Base-by-base conservation (phyloP, 2,329 filamentous ascomycete genomes). In the Beauveria caledonica region DNA sequence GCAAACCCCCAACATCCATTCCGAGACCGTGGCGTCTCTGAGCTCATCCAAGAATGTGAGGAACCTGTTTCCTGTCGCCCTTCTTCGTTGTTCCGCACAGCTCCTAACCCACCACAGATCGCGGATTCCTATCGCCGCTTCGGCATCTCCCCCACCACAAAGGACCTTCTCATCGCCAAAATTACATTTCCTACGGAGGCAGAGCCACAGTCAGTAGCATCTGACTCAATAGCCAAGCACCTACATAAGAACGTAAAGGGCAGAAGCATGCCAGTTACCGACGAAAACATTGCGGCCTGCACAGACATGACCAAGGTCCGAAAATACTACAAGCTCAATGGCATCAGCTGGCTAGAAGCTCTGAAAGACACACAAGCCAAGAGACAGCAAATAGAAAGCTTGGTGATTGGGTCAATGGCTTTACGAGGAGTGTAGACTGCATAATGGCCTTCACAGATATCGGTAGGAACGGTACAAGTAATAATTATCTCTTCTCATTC, bases 101-200 rank as follows among this genome's bases (percentile, higher is more conserved):
- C 19, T 51, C 19, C n/a, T 54, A 55, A 50, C 62, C 3, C 21
- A 10, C 15, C 10, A 48, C 56, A 95, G 91, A 97, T 99, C 69
- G 84, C 91, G 56, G 92, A 97, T 67, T 87, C 92, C 0, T 97
- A 97, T 74, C 87, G 90, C 36, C 87, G 88, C 58, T 96, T 94
- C 69, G 94, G 94, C 52, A 86, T 97, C 61, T 78, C 83, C 0
- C 84, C 90, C 13, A 76, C 79, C 11, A 94, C 88, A 2, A 86
- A 80, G 49, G 74, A 86, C 66, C 74, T 99, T n/a, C 76, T 97
- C 3, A 86, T 90, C 7, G 80, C 97, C 68, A 97, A 97, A 71
- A 80, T 97, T 25, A 81, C 86, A 10, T 78, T 80, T 17, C 77
- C 78, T 0, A 73, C 77, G 51, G 68, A 69, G 2, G 71, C 74